Percentiles rank a stretch among this genome's conserved stretches.
These are phyloP conservation scores for Talaromyces liani DNA, from an alignment of 495 filamentous ascomycete genomes.

Conservation along the genomic window DNA sequence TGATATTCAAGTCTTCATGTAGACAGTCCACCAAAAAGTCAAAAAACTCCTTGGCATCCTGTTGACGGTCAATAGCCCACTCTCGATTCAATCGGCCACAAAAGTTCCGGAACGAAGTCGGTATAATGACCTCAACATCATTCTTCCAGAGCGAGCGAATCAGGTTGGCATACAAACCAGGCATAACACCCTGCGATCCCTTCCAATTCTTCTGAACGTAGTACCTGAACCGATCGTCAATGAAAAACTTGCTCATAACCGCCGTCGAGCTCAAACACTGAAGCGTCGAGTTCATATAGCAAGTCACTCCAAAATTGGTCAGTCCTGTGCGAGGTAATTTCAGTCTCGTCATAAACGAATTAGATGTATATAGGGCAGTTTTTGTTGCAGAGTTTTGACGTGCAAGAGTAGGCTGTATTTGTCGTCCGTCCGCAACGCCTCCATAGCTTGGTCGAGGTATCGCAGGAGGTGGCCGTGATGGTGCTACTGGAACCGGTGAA, in stretches of 20 bases:
- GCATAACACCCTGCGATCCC: constrained; percentile 70
- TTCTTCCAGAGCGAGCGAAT: constrained; percentile 67
- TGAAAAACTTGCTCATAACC: constrained; percentile 63
- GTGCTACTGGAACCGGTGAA: constrained; percentile 33
- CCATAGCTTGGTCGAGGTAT: constrained; percentile 81
- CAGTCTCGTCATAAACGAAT: constrained; percentile 33
- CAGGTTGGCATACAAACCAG: constrained; percentile 65
- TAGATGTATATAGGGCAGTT: constrained; percentile 38
- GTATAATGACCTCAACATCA: constrained; percentile 54
- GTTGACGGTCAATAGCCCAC: constrained; percentile 58
- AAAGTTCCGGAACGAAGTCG: constrained; percentile 47
- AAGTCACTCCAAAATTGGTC: constrained; percentile 71
- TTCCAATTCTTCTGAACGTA: constrained; percentile 59
- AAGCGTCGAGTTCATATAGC: constrained; percentile 85
- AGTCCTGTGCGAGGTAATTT: constrained; percentile 67
- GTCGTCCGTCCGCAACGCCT: constrained; percentile 66
- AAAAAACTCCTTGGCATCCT: constrained; percentile 76
- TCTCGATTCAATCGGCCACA: constrained; percentile 49
- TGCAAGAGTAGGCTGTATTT: constrained; percentile 44
- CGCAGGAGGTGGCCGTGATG: constrained; percentile 70
- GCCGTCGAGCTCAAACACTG: constrained; percentile 75
- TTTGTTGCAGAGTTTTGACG: constrained; percentile 39
- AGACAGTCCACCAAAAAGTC: constrained; percentile 63
- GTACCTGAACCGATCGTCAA: constrained; percentile 46
- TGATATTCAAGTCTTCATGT: constrained; percentile 68